These are phyloP conservation scores for Blastobotrys arbuscula DNA, from an alignment of 1,139 yeast species.

Conservation along the genomic window DNA sequence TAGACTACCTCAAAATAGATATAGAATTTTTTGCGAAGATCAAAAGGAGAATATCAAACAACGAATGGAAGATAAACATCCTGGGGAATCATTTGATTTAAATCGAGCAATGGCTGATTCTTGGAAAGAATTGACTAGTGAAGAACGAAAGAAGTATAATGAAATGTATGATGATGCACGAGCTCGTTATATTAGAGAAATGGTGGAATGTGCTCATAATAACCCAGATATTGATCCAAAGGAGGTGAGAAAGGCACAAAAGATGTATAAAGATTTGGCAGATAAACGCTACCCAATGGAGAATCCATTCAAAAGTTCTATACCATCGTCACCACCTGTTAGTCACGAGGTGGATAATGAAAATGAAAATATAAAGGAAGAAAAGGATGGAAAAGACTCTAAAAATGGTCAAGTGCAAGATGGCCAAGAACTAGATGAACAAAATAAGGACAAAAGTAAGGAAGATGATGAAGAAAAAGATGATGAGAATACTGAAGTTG, in stretches of 20 bases:
- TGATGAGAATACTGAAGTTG: slow-evolving; percentile 18
- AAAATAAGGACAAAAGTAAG: slow-evolving; percentile 17
- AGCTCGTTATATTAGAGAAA: slow-evolving; percentile 66
- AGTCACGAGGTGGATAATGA: slow-evolving; percentile 6
- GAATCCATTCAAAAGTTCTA: slow-evolving; percentile 5
- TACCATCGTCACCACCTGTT: slow-evolving; percentile 7
- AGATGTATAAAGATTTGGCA: slow-evolving; percentile 24
- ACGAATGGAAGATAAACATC: slow-evolving; percentile 43
- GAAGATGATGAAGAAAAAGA: slow-evolving; percentile 16
- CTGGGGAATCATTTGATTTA: slow-evolving; percentile 55
- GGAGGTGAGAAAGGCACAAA: slow-evolving; percentile 26
- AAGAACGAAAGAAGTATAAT: slow-evolving; percentile 67
- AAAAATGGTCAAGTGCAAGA: not conserved
- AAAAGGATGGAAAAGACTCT: slow-evolving; percentile 3
- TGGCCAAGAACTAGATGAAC: slow-evolving; percentile 11
- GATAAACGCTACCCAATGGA: slow-evolving; percentile 13
- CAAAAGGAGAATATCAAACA: slow-evolving; percentile 70
- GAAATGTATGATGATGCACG: slow-evolving; percentile 77
- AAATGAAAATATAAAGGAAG: slow-evolving; percentile 8
- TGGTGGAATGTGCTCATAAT: slow-evolving; percentile 51
- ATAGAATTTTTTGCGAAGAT: slow-evolving; percentile 77
- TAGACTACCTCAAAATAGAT: slow-evolving; percentile 85
- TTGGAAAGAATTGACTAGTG: slow-evolving; percentile 74
- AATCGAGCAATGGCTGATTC: slow-evolving; percentile 77
- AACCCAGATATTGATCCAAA: slow-evolving; percentile 24